Base-by-base conservation (phyloP, 495 filamentous ascomycete genomes). In the Penicillium maclennaniae region DNA sequence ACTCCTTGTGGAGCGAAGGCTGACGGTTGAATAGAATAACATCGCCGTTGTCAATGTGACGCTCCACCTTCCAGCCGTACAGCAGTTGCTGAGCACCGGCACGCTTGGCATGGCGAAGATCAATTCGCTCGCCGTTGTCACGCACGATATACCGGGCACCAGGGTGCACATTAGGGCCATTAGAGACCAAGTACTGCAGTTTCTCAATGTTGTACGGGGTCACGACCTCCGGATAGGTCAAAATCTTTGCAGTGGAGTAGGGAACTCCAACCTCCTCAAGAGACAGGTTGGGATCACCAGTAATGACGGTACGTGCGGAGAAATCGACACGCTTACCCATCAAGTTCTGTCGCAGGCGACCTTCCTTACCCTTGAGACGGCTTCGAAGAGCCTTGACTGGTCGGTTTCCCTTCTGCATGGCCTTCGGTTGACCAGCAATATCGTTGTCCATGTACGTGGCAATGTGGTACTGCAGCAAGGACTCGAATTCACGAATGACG, bases 241-340 rank as follows among this genome's bases (percentile, higher is more conserved):
- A 65, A 6, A 87, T 96, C 55, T 82, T 79, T 1, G 95, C 95
- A 51, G 95, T 97, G 62, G 84, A 89, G 56, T 83, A 80, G 8
- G 92, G 93, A 21, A 97, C 95, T 65, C 93, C 93, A 48, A 99
- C 93, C 76, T 99, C 89, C 60, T 97, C 92, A 20, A 99, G 79
- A 21, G 90, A 95, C 55, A 97, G 76, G 61, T 97, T 97, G 16
- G 93, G 95, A 67, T 99, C 93, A 68, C 93, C 93, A 49, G 93
- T 98, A 65, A 97, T 98, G 70, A 99, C 93, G 25, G 93, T 99
- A 85, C 93, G 95, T 16, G 93, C 95, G 1, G 93, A 99, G 69
- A 99, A 99, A 63, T 99, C 93, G 28, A 99, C 93, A 80, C 93
- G 93, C 72, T 99, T 99, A 38, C 93, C 93, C 93, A 98, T 98